Conservation (phyloP, 2,329 filamentous ascomycete species). For the Phyllosticta citriasiana region DNA sequence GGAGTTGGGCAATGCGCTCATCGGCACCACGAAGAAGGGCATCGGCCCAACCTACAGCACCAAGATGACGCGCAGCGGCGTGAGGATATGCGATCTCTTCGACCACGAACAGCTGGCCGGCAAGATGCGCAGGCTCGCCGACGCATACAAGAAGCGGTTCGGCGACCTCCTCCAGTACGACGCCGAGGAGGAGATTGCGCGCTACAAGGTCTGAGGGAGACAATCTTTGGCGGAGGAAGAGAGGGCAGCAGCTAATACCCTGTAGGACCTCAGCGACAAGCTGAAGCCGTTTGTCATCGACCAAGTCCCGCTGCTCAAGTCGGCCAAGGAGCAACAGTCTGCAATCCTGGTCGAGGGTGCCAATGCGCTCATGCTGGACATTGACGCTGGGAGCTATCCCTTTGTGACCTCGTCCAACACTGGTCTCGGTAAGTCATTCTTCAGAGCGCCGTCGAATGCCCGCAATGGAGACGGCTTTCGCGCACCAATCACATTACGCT, state of each 20-base stretch:
- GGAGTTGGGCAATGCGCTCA: slow-evolving; percentile 38
- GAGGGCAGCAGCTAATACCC: background rate
- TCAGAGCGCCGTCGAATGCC: background rate
- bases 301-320: slow-evolving; percentile 53
- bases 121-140: slow-evolving; percentile 52
- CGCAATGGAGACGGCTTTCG: background rate
- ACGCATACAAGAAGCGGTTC: slow-evolving; percentile 58
- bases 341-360: slow-evolving; percentile 61
- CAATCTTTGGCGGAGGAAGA: background rate
- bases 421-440: slow-evolving; percentile 6
- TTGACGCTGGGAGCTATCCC: slow-evolving; percentile 48
- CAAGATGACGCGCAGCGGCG: slow-evolving; percentile 55
- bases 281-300: slow-evolving; percentile 56
- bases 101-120: slow-evolving; percentile 54
- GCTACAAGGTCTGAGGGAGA: slow-evolving; percentile 42
- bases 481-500: background rate
- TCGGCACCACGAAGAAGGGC: slow-evolving; percentile 42
- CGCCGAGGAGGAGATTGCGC: slow-evolving; percentile 57
- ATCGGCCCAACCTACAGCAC: slow-evolving; percentile 52
- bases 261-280: slow-evolving; percentile 42
- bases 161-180: slow-evolving; percentile 58
- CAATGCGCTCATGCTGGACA: slow-evolving; percentile 58
- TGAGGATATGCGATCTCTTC: slow-evolving; percentile 59
- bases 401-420: slow-evolving; percentile 49
- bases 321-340: slow-evolving; percentile 48